phyloP scores from a whole-genome alignment of 495 filamentous ascomycete genomes.

The Talaromyces adpressus region DNA sequence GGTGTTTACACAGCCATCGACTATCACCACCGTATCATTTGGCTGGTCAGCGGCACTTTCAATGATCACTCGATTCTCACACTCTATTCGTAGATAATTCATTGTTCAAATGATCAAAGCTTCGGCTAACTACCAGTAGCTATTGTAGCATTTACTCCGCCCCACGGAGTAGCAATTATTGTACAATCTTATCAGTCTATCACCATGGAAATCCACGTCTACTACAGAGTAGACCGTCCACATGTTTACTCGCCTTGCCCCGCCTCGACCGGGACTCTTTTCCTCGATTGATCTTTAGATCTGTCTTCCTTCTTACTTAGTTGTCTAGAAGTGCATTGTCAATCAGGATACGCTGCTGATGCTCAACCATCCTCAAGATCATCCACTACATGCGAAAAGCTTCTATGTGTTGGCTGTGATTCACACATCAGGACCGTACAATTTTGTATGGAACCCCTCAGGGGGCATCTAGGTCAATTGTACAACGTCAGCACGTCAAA shows the following conservation, averaged over 20 bases:
- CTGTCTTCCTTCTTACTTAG: neutral
- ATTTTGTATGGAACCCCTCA: slow-evolving; percentile 1
- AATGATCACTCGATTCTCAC: neutral
- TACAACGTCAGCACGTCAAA: neutral
- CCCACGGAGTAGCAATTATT: neutral
- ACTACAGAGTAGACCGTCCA: too few species aligned
- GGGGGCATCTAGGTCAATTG: neutral
- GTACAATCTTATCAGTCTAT: neutral
- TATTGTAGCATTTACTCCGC: neutral
- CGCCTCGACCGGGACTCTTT: neutral
- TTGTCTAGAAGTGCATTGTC: neutral
- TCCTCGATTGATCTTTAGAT: neutral
- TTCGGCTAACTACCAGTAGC: neutral
- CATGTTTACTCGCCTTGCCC: neutral
- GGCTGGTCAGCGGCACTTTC: neutral
- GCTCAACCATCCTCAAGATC: neutral
- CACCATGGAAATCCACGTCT: neutral
- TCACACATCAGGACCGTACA: neutral
- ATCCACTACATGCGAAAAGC: neutral
- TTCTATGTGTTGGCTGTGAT: neutral
- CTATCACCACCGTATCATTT: neutral
- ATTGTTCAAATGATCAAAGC: neutral
- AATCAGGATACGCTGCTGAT: neutral
- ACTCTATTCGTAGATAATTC: neutral
- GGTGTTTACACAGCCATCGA: too few species aligned